phyloP scores from a whole-genome alignment of 2,329 filamentous ascomycete species.

The Beauveria varroae region DNA sequence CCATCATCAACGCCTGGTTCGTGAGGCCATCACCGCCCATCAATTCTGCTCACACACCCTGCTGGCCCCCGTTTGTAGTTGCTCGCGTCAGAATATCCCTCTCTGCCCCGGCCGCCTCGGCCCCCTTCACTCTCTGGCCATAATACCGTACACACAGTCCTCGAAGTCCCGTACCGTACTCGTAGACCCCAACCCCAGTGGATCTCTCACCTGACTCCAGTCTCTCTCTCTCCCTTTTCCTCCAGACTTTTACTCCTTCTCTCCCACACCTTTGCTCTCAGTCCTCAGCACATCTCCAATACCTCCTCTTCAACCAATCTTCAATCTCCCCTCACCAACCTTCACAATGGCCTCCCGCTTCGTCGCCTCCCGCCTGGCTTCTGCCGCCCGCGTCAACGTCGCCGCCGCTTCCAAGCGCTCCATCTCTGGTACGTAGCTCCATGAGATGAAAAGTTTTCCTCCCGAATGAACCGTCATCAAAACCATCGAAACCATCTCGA shows the following conservation, averaged over 20 bases:
- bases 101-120: slow-evolving; percentile 10
- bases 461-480: neutral
- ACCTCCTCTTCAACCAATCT: slow-evolving; percentile 21
- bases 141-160: slow-evolving; percentile 4
- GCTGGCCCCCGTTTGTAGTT: slow-evolving; percentile 4
- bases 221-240: slow-evolving; percentile 23
- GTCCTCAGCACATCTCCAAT: slow-evolving; percentile 14
- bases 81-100: slow-evolving; percentile 11
- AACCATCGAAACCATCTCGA: slow-evolving; percentile 1
- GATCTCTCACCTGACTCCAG: slow-evolving; percentile 13
- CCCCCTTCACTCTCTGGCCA: slow-evolving; percentile 1
- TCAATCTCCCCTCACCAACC: slow-evolving; percentile 41
- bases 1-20: slow-evolving; percentile 12
- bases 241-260: slow-evolving; percentile 23
- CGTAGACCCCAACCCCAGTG: slow-evolving; percentile 13
- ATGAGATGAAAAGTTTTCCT: slow-evolving; percentile 22
- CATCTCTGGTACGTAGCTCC: slow-evolving; percentile 57
- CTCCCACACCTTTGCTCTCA: slow-evolving; percentile 17
- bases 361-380: slow-evolving; percentile 69
- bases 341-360: slow-evolving; percentile 76
- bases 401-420: slow-evolving; percentile 68
- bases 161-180: slow-evolving; percentile 5
- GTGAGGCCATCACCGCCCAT: slow-evolving; percentile 11
- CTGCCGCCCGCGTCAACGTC: slow-evolving; percentile 69
- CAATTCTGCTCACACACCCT: slow-evolving; percentile 11